These are phyloP conservation scores for Triticum turgidum DNA, from an alignment of 176 grass and related monocot species.

Conservation along the genomic window DNA sequence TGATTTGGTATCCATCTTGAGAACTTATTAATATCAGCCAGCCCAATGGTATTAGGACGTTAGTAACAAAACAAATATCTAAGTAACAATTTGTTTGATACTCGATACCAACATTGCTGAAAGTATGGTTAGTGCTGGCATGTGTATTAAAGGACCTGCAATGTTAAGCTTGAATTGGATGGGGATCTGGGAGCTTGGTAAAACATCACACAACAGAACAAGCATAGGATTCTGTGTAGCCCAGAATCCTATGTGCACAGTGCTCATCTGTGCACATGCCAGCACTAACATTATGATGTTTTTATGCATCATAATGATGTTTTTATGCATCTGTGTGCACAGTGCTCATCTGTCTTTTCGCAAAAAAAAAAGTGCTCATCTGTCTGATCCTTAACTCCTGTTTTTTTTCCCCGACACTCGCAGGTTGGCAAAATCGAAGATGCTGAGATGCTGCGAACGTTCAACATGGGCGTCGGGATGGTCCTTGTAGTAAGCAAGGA, in stretches of 20 bases:
- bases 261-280: too few species aligned
- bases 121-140: neutral
- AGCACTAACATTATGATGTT: too few species aligned
- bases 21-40: neutral
- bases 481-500: constrained; percentile 70
- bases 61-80: neutral
- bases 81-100: neutral
- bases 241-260: neutral
- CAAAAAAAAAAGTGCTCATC: too few species aligned
- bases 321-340: neutral
- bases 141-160: neutral
- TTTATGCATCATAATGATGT: too few species aligned
- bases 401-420: neutral
- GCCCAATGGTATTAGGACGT: neutral
- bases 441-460: constrained; percentile 83
- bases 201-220: neutral
- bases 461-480: constrained; percentile 97
- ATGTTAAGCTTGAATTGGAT: neutral
- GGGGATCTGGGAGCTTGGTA: neutral
- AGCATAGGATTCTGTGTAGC: neutral
- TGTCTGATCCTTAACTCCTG: neutral
- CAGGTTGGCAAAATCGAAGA: constrained; percentile 84
- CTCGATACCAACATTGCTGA: neutral
- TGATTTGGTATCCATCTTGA: neutral
- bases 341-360: too few species aligned